Percentiles rank a stretch among this genome's conserved stretches.
Conservation (phyloP, 2,329 filamentous ascomycete genomes). For the Domatiomyces catenatus region DNA sequence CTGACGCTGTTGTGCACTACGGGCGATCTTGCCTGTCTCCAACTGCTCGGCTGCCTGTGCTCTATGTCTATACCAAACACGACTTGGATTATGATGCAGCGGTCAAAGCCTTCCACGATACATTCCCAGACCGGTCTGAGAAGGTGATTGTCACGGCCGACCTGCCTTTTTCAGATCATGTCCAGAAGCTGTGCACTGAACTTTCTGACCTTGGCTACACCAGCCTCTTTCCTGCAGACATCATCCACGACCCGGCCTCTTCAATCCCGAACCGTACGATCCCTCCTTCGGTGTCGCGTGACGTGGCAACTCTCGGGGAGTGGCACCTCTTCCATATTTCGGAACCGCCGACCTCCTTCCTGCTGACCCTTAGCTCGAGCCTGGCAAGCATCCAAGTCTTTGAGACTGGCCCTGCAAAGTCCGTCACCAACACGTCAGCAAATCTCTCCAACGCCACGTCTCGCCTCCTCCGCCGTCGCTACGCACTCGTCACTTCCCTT, state of each 20-base stretch:
- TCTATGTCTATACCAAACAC: conserved; percentile 76
- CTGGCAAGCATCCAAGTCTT: conserved; percentile 67
- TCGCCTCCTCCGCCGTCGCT: conserved; percentile 62
- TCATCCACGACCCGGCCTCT: conserved; percentile 65
- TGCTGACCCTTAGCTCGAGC: conserved; percentile 73
- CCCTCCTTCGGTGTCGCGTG: conserved; percentile 33
- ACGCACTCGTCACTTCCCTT: conserved; percentile 69
- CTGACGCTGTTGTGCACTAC: conserved; percentile 87
- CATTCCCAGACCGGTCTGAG: conserved; percentile 48
- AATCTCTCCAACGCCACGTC: conserved; percentile 36
- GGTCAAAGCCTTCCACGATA: conserved; percentile 46
- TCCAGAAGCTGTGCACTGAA: conserved; percentile 40
- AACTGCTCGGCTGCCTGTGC: conserved; percentile 69
- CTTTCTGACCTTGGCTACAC: conserved; percentile 53
- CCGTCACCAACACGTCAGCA: conserved; percentile 10
- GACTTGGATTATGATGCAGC: conserved; percentile 48
- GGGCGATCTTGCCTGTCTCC: conserved; percentile 84
- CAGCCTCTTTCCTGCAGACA: conserved; percentile 51
- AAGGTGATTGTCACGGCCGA: conserved; percentile 76
- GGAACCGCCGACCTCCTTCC: conserved; percentile 61
- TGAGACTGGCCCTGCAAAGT: conserved; percentile 24
- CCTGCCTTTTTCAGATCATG: conserved; percentile 67
- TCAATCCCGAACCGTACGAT: conserved; percentile 71
- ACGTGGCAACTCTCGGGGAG: conserved; percentile 39
- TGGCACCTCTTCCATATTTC: conserved; percentile 77